Conservation (phyloP, 306 rosid species). For the Leucaena leucocephala region DNA sequence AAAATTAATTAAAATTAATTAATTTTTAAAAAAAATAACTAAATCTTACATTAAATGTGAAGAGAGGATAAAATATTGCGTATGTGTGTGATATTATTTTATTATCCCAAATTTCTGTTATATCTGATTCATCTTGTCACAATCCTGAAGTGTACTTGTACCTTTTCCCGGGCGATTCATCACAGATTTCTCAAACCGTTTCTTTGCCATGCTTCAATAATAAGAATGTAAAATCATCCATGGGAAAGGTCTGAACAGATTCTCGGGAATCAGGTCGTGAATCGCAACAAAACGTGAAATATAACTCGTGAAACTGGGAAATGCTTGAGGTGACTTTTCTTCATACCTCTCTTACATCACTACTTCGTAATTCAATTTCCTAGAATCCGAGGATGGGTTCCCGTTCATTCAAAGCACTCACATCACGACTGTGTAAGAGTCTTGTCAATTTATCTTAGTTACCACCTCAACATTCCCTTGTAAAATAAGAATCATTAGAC, state of each 20-base stretch:
- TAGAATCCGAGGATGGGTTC: slow-evolving; percentile 61
- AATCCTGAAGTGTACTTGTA: not conserved
- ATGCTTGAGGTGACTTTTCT: slow-evolving; percentile 59
- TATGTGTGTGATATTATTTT: too few species aligned
- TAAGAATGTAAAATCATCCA: slow-evolving; percentile 18
- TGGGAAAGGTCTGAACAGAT: slow-evolving; percentile 52
- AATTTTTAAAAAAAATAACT: too few species aligned
- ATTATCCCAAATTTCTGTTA: too few species aligned
- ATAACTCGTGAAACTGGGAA: slow-evolving; percentile 69
- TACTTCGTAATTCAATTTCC: not conserved
- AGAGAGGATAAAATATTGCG: too few species aligned
- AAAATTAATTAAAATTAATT: too few species aligned
- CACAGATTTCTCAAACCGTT: not conserved
- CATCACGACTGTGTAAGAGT: not conserved
- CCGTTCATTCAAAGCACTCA: slow-evolving; percentile 52
- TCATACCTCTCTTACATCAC: slow-evolving; percentile 31
- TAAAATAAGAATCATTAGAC: too few species aligned
- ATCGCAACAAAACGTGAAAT: slow-evolving; percentile 82
- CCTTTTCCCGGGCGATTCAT: too few species aligned
- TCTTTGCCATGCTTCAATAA: not conserved
- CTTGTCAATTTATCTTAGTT: not conserved
- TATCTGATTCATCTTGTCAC: too few species aligned
- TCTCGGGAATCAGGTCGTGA: slow-evolving; percentile 78
- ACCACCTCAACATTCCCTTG: slow-evolving; percentile 44
- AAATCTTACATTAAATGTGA: too few species aligned